Evolutionary conservation across 2,329 filamentous ascomycete species (phyloP), one percentile per base, ranked within the genome.

Genomic region (Alternaria sp.): DNA sequence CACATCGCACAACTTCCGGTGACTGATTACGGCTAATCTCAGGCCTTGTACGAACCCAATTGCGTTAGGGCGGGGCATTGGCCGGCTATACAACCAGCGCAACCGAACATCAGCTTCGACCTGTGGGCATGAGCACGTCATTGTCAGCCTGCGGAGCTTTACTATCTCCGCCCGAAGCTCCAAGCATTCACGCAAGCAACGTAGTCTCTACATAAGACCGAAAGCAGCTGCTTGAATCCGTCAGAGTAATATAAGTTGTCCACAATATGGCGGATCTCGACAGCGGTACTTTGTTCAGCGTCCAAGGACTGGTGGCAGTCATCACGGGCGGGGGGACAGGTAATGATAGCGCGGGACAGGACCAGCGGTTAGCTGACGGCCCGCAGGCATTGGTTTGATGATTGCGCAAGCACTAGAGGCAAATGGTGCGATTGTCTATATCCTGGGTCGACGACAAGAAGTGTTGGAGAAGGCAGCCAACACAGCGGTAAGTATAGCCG

Each of bases 401-500:
- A 68, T 73, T 7, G 59, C 70, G 3, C 64, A 65, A 59, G 60
- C 71, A 12, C 61, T 73, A 2, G 64, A 64, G 3, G 43, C 62
- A n/a, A 70, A 68, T 22, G 69, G 68, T 38, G 66, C 64, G 18
- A 64, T 68, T 20, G 69, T 72, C 7, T 73, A 72, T 34, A 69
- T 73, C 20, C 53, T 74, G 4, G 70, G 69, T 5, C 64, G 70
- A 18, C 68, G 71, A 20, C 52, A 65, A 28, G 63, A 68, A 5
- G 62, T 63, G 1, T 62, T 74, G n/a, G 54, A 69, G 46, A 25
- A 57, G 28, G 62, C 60, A 18, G 56, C 60, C 8, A 32, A 27
- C 14, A 57, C 53, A 12, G 57, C 53, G 32, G 53, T 60, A 60
- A 8, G 5, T 14, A 1, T 7, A 7, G 11, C 25, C 28, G 1